Evolutionary conservation across 108 stramenopile species (phyloP).

Genomic region (Cyclotella cryptica): DNA sequence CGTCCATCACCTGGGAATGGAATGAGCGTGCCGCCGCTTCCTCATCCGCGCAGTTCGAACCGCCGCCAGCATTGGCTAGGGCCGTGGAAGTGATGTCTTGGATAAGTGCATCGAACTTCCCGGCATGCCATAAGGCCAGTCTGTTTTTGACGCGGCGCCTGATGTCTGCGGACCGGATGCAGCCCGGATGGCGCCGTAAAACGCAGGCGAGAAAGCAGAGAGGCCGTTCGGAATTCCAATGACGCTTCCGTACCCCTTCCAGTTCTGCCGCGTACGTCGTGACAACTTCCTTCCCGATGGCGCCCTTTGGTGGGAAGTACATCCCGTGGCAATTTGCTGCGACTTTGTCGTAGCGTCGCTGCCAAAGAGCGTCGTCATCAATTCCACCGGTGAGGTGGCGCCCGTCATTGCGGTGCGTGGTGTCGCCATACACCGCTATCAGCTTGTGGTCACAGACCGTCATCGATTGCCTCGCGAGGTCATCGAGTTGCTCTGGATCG

Average conservation of each 20-base stretch:
- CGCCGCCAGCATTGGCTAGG: neutral
- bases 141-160: neutral
- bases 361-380: neutral
- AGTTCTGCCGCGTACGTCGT: neutral
- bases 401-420: neutral
- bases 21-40: conserved; percentile 1
- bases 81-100: neutral
- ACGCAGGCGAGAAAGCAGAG: neutral
- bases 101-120: conserved; percentile 10
- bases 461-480: neutral
- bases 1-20: conserved; percentile 37
- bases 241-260: conserved; percentile 7
- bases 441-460: neutral
- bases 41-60: neutral
- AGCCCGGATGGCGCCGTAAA: neutral
- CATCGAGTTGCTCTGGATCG: no score
- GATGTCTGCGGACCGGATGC: neutral
- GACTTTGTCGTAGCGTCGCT: neutral
- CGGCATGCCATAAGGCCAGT: conserved; percentile 20
- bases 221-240: conserved; percentile 19
- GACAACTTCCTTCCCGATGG: neutral
- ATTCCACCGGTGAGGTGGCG: no score
- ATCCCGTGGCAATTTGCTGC: neutral
- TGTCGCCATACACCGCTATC: conserved; percentile 1
- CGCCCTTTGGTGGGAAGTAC: neutral